A percentile compares a stretch with the other conserved stretches of the same genome.
phyloP scores from a whole-genome alignment of 352 stramenopile species.

The Phytopythium vexans region DNA sequence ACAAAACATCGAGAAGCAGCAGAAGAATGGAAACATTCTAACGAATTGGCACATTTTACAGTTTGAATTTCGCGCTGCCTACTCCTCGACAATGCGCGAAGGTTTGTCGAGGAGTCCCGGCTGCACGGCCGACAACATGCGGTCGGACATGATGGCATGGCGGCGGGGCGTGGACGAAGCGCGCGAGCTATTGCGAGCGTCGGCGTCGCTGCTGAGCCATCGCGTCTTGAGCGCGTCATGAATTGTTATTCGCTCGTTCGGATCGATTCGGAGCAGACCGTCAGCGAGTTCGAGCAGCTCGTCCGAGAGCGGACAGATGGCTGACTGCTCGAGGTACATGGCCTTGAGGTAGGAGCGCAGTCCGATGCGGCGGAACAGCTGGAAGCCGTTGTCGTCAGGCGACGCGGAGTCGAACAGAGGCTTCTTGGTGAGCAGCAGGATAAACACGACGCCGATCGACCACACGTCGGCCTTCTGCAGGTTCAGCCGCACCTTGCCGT shows the following conservation, averaged over 20 bases:
- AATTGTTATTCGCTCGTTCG: slow-evolving; percentile 70
- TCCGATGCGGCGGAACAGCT: slow-evolving; percentile 45
- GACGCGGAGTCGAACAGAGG: slow-evolving; percentile 48
- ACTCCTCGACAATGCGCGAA: slow-evolving; percentile 1
- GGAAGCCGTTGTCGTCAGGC: slow-evolving; percentile 45
- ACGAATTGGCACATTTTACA: too few relatives aligned
- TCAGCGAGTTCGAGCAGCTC: slow-evolving; percentile 77
- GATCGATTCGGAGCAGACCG: slow-evolving; percentile 82
- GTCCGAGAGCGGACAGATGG: slow-evolving; percentile 51
- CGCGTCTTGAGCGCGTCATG: slow-evolving; percentile 58
- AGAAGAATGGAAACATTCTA: too few relatives aligned
- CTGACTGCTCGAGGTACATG: slow-evolving; percentile 64
- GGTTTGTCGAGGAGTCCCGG: neutral
- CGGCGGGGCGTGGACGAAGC: neutral
- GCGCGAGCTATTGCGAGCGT: neutral
- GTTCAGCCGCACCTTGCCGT: slow-evolving; percentile 25
- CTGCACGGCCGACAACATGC: neutral
- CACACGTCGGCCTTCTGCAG: slow-evolving; percentile 57
- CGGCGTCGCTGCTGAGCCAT: slow-evolving; percentile 36
- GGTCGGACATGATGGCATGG: neutral
- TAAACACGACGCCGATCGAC: slow-evolving; percentile 55
- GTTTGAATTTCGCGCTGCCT: neutral
- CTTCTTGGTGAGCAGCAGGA: slow-evolving; percentile 54
- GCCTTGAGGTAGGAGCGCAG: slow-evolving; percentile 49
- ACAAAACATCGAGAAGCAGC: too few relatives aligned